phyloP scores from a whole-genome alignment of 805 yeast genomes.

The Candida koratica region DNA sequence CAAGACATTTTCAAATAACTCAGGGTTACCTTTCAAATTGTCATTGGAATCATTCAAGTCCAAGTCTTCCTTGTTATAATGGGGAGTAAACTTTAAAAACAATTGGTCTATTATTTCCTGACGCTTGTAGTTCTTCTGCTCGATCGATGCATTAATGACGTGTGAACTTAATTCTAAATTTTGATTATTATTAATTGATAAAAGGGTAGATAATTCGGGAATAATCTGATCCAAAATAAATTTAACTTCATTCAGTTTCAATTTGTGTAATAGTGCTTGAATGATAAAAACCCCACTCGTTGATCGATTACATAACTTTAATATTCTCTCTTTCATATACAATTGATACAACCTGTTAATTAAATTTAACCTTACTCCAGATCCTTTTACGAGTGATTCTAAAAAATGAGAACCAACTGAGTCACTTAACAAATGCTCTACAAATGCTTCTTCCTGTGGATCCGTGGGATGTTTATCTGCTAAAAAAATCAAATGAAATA shows the following conservation, averaged over 20 bases:
- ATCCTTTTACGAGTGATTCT: slow-evolving; percentile 62
- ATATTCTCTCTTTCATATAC: slow-evolving; percentile 71
- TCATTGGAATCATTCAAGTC: slow-evolving; percentile 12
- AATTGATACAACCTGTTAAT: slow-evolving; percentile 64
- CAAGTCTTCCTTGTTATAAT: slow-evolving; percentile 22
- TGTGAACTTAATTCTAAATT: slow-evolving; percentile 68
- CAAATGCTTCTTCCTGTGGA: slow-evolving; percentile 67
- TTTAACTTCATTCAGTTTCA: slow-evolving; percentile 61
- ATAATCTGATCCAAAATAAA: slow-evolving; percentile 59
- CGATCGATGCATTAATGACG: slow-evolving; percentile 61
- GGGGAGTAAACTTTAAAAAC: slow-evolving; percentile 40
- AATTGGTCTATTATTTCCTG: slow-evolving; percentile 53
- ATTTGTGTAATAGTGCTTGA: slow-evolving; percentile 61
- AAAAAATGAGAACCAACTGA: slow-evolving; percentile 93
- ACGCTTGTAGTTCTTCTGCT: slow-evolving; percentile 54
- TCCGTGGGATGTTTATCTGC: slow-evolving; percentile 48
- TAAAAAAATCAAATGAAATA: slow-evolving; percentile 63
- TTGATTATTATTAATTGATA: slow-evolving; percentile 47
- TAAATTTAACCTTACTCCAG: slow-evolving; percentile 58
- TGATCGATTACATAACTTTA: slow-evolving; percentile 72
- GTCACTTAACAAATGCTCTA: slow-evolving; percentile 79
- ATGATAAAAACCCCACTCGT: slow-evolving; percentile 82
- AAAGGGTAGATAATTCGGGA: slow-evolving; percentile 59
- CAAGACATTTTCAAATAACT: slow-evolving; percentile 64
- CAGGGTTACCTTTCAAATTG: slow-evolving; percentile 24